Base-by-base conservation (phyloP, 1,284 basidiomycete genomes). In the Ceratobasidium sp. region DNA sequence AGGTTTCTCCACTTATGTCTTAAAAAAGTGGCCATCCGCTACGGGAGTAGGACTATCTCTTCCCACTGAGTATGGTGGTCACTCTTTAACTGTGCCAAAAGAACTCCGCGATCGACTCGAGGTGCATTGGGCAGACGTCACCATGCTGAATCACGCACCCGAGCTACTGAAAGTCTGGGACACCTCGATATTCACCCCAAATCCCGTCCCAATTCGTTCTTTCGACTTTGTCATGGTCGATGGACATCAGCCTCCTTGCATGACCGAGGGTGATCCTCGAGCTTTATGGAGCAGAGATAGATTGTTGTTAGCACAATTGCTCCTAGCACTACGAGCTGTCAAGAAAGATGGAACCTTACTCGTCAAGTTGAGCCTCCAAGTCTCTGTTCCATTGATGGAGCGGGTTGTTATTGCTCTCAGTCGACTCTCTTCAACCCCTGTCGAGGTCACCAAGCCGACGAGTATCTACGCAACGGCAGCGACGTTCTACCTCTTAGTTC, bases 141-240 rank as follows among this genome's bases (percentile, higher is more conserved):
- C 67, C 19, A 48, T 19, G 3, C 72, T 62, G 48, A 57, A 75
- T 33, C 66, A 64, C 27, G 54, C 67, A 11, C 47, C 66, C 0
- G 7, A 22, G 8, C 45, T 71, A 8, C 53, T 44, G 4, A 59
- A 71, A 33, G 48, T 31, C 3, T 44, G 31, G 3, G n/a, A 48
- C 17, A 29, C 59, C 19, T 47, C 60, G 27, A 48, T 15, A 2
- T 31, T 41, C 2, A 9, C 33, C 19, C 48, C 66, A 0, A 66
- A 62, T 14, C 73, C 59, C 24, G 48, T 79, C 4, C 62, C 75
- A 36, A 51, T 69, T 1, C 47, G 74, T 1, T 67, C 67, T 9
- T 82, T 81, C 69, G 78, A 80, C 71, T 76, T 84, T 15, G 81
- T 83, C 15, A 71, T 83, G n/a, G 79, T 82, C 64, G 84, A 83